Conservation (phyloP, 2,329 filamentous ascomycete genomes). For the Aquanectria penicillioides region DNA sequence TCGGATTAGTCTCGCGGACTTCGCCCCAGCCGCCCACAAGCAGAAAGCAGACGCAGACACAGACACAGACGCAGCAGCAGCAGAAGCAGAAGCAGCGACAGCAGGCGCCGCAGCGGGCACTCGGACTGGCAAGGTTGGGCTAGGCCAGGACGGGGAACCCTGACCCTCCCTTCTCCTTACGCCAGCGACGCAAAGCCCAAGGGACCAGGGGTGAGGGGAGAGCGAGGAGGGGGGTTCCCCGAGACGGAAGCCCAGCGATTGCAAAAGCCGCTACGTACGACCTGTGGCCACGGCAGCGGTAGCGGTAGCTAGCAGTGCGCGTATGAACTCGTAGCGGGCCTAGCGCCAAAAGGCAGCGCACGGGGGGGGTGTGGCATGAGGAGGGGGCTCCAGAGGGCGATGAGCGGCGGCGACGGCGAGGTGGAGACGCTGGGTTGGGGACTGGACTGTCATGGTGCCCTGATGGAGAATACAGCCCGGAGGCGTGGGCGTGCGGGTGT, state of each 20-base stretch:
- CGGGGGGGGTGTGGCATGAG: background rate
- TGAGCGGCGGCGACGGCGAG: constrained; percentile 4
- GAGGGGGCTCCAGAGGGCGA: constrained; percentile 12
- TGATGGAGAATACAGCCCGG: background rate
- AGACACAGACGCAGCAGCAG: too few species aligned
- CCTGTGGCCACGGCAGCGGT: constrained; percentile 17
- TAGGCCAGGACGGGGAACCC: too few species aligned
- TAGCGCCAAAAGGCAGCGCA: too few species aligned
- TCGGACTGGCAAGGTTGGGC: background rate
- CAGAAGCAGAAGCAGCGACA: too few species aligned
- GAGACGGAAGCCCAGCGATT: constrained; percentile 4
- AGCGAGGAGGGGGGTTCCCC: too few species aligned
- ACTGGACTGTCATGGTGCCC: too few species aligned
- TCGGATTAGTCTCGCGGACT: constrained; percentile 3
- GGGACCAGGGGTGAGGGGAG: too few species aligned
- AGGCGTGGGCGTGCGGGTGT: too few species aligned
- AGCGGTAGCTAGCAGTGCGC: background rate
- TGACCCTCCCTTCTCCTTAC: too few species aligned
- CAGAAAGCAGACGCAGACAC: background rate
- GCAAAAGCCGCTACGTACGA: constrained; percentile 16
- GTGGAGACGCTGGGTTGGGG: background rate
- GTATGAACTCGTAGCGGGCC: too few species aligned
- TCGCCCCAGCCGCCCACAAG: constrained; percentile 14
- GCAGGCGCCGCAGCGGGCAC: constrained; percentile 1
- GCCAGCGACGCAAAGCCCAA: background rate